Conservation (phyloP, 116 monocot genomes). For the Zostera marina region DNA sequence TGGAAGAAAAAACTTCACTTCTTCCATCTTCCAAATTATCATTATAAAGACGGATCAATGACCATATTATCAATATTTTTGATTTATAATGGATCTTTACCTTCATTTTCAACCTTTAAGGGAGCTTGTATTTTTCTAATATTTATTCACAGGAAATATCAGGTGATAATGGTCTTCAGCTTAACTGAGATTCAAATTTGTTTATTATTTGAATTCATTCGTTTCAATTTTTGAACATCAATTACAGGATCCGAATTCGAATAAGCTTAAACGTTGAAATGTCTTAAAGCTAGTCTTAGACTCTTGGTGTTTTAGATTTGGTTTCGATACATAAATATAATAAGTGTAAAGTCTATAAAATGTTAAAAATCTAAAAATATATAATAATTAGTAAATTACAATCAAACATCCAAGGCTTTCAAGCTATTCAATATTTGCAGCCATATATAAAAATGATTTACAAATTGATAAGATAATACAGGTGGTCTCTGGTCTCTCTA, state of each 20-base stretch:
- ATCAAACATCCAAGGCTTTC: too few relatives aligned
- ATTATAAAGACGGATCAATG: constrained; percentile 8
- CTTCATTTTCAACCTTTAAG: background rate
- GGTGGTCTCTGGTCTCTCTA: background rate
- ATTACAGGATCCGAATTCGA: too few relatives aligned
- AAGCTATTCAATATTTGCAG: constrained; percentile 1
- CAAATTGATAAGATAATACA: background rate
- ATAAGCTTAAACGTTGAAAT: too few relatives aligned
- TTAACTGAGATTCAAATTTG: too few relatives aligned
- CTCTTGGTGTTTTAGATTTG: too few relatives aligned
- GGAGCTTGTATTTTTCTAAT: background rate
- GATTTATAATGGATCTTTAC: background rate
- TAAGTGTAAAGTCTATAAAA: background rate
- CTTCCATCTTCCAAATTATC: constrained; percentile 9
- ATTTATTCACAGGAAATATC: too few relatives aligned
- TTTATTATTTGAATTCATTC: too few relatives aligned
- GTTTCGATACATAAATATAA: background rate
- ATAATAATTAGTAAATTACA: background rate
- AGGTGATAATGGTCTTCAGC: too few relatives aligned
- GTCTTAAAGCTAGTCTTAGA: too few relatives aligned
- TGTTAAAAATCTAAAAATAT: background rate
- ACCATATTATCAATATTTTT: background rate
- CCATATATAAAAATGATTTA: background rate
- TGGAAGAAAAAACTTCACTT: constrained; percentile 18
- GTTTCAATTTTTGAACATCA: too few relatives aligned